A percentile compares a stretch with the other conserved stretches of the same genome.
Conservation (phyloP, 2,329 filamentous ascomycete species). For the Delphinella strobiligena region DNA sequence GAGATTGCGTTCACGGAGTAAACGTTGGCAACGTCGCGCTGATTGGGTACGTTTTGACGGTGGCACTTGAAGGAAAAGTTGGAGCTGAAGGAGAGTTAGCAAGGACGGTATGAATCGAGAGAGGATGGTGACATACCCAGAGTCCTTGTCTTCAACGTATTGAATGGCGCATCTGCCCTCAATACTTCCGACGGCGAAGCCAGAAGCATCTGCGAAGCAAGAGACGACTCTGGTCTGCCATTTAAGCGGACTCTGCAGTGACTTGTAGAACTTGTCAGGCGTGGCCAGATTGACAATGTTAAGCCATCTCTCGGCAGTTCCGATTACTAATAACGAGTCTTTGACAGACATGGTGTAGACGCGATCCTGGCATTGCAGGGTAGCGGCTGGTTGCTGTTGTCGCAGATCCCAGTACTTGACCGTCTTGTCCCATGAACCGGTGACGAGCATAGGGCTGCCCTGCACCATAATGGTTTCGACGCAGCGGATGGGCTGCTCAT, state of each 20-base stretch:
- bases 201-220: conserved; percentile 84
- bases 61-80: conserved; percentile 99
- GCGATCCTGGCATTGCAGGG: conserved; percentile 58
- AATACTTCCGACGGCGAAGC: conserved; percentile 91
- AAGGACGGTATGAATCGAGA: background rate
- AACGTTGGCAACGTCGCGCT: conserved; percentile 66
- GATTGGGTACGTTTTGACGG: conserved; percentile 57
- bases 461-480: conserved; percentile 52
- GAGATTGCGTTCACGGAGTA: conserved; percentile 95
- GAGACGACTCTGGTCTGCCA: conserved; percentile 95
- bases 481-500: conserved; percentile 70
- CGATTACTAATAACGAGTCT: conserved; percentile 75
- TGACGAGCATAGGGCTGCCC: conserved; percentile 71
- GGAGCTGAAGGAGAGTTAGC: conserved; percentile 29
- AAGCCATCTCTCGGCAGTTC: conserved; percentile 90
- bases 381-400: conserved; percentile 50
- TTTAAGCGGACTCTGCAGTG: conserved; percentile 87
- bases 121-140: conserved; percentile 45
- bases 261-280: conserved; percentile 89
- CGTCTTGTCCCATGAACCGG: conserved; percentile 85
- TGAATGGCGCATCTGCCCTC: conserved; percentile 96
- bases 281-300: conserved; percentile 83
- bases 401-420: conserved; percentile 83
- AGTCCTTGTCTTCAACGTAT: conserved; percentile 93
- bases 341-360: conserved; percentile 88